Base-by-base conservation (phyloP, 108 stramenopile species). In the Seminavis robusta region DNA sequence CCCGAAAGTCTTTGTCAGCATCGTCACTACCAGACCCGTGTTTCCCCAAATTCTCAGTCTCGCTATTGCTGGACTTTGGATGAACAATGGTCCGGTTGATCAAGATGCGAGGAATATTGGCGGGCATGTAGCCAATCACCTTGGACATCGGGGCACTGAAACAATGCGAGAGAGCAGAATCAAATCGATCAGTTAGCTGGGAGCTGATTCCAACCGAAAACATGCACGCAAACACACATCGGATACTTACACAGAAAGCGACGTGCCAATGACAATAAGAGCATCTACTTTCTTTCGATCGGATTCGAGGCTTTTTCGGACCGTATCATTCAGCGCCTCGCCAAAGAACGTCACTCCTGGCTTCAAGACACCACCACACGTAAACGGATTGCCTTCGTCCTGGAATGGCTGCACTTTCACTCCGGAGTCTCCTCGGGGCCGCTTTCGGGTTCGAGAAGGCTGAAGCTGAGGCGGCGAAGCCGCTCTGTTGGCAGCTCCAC, bases 311-410 rank as follows among this genome's bases (percentile, higher is more conserved):
- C 52, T 52, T 4, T 70, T 67, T 16, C 60, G 47, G 9, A 94
- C 86, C 33, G 51, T 65, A 51, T 79, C 57, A 11, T 55, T 52
- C 34, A 94, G 63, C 6, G 74, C 76, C 67, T 94, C 88, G 19
- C 92, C 92, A 64, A 94, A 93, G 52, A 94, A 94, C 0, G 81
- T 94, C 6, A 94, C 70, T 24, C 77, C 73, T 1, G 92, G 92
- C 52, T 94, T 94, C 23, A 94, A 51, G 0, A 94, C 65, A 19
- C 92, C 92, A n/a, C 79, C 73, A 59, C 92, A 94, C 33, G 53
- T 51, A 21, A 31, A 27, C 11, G 19, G 30, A 23, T 56, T 42
- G 34, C 33, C 28, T 21, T 9, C 54, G 40, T 23, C 15, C 28
- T 6, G n/a, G 47, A 23, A 48, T 48, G 24, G 25, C 25, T 5